phyloP scores from a whole-genome alignment of 2,329 filamentous ascomycete genomes.

The Cytospora chrysosperma region DNA sequence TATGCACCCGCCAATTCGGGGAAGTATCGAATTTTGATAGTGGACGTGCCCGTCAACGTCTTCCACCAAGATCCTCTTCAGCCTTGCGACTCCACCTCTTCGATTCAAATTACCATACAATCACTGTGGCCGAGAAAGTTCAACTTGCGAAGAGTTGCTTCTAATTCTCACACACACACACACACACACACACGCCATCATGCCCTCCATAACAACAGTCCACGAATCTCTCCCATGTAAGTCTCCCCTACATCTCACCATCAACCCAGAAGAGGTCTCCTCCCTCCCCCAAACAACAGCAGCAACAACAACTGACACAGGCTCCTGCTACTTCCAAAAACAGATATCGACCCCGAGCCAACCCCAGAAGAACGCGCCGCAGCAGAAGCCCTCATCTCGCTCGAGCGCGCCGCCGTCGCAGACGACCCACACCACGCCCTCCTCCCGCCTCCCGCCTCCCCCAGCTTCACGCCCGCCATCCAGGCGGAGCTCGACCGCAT shows the following conservation, averaged over 20 bases:
- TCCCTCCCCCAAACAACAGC: neutral
- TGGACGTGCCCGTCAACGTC: neutral
- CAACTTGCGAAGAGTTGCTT: neutral
- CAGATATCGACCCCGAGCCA: conserved; percentile 82
- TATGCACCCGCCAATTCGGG: neutral
- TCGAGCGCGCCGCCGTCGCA: conserved; percentile 54
- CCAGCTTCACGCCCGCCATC: conserved; percentile 65
- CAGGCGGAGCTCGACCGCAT: conserved; percentile 68
- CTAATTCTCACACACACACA: neutral
- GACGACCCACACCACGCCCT: conserved; percentile 54
- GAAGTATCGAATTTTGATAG: neutral
- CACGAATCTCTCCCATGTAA: conserved; percentile 82
- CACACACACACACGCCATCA: conserved; percentile 36
- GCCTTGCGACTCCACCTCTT: neutral
- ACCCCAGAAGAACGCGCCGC: conserved; percentile 61
- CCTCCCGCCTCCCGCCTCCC: conserved; percentile 51
- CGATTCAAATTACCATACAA: neutral
- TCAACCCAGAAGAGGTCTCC: neutral
- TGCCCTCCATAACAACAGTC: conserved; percentile 67
- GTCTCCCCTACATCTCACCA: conserved; percentile 30
- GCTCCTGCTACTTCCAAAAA: conserved; percentile 27
- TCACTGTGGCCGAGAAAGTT: neutral
- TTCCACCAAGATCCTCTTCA: neutral
- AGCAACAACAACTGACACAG: neutral
- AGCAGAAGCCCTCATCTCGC: conserved; percentile 67